A percentile compares a stretch with the other conserved stretches of the same genome.
Evolutionary conservation across 257 asterid species (phyloP).

Genomic region (Solanum dulcamara): DNA sequence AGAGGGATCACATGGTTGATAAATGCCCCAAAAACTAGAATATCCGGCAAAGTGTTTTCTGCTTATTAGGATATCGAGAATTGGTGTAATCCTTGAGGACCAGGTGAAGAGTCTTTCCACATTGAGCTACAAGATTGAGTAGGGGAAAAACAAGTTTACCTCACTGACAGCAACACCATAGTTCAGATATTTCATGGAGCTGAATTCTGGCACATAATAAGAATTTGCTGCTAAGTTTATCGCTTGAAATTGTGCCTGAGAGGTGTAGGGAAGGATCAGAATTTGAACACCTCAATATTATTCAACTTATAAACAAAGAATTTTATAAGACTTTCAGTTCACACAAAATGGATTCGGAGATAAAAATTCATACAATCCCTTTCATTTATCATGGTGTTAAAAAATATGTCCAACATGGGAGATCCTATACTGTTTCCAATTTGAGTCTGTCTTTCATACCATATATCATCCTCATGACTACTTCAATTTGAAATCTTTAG

Average conservation of each 20-base stretch:
- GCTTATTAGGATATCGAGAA: neutral
- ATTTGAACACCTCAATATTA: neutral
- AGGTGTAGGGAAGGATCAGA: neutral
- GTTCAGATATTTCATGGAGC: constrained; percentile 30
- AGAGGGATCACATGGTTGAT: neutral
- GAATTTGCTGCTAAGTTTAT: constrained; percentile 43
- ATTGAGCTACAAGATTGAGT: neutral
- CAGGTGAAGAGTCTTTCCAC: neutral
- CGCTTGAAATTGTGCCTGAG: constrained; percentile 38
- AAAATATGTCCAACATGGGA: neutral
- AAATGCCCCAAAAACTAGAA: neutral
- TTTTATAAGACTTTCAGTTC: neutral
- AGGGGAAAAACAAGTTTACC: constrained; percentile 16
- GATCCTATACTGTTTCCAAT: neutral
- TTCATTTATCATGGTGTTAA: neutral
- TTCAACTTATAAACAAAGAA: neutral
- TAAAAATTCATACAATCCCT: neutral
- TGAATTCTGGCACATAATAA: constrained; percentile 37
- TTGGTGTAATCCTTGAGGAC: neutral
- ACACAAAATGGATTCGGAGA: neutral
- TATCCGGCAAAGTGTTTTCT: neutral
- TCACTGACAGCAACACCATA: constrained; percentile 69
- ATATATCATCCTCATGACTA: neutral
- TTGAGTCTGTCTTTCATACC: neutral
- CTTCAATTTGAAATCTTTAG: neutral